Conservation (phyloP, 2,329 filamentous ascomycete genomes). For the Botryotinia calthae region DNA sequence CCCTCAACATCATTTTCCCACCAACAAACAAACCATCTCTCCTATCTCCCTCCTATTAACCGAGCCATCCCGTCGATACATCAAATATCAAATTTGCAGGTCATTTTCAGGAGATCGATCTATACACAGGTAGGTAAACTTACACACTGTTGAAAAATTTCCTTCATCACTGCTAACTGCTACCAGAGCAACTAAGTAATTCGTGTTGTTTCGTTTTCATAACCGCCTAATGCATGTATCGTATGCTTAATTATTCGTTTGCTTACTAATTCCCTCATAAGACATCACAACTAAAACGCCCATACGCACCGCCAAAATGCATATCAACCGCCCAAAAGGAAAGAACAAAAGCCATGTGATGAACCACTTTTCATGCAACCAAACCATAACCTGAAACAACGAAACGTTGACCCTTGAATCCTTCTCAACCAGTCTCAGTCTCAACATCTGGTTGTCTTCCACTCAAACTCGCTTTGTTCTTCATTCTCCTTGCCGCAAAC, state of each 20-base stretch:
- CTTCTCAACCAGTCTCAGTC: conserved; percentile 16
- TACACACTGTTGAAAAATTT: background rate
- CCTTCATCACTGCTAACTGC: background rate
- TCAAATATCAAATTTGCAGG: background rate
- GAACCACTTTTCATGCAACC: background rate
- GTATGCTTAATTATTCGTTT: background rate
- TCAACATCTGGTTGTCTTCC: conserved; percentile 65
- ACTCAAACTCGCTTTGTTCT: conserved; percentile 71
- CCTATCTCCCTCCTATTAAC: background rate
- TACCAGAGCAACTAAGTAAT: background rate
- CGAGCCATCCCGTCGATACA: background rate
- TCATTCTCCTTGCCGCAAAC: conserved; percentile 72
- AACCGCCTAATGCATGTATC: background rate
- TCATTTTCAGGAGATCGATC: background rate
- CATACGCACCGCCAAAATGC: background rate
- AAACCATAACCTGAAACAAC: background rate
- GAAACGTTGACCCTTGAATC: background rate
- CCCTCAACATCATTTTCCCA: background rate
- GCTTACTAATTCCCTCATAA: background rate
- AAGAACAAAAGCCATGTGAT: background rate
- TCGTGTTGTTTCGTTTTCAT: background rate
- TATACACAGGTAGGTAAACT: background rate
- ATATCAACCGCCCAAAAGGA: background rate
- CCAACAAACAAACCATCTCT: background rate
- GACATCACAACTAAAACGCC: background rate